Conservation (phyloP, 306 rosid genomes). For the Vigna radiata region DNA sequence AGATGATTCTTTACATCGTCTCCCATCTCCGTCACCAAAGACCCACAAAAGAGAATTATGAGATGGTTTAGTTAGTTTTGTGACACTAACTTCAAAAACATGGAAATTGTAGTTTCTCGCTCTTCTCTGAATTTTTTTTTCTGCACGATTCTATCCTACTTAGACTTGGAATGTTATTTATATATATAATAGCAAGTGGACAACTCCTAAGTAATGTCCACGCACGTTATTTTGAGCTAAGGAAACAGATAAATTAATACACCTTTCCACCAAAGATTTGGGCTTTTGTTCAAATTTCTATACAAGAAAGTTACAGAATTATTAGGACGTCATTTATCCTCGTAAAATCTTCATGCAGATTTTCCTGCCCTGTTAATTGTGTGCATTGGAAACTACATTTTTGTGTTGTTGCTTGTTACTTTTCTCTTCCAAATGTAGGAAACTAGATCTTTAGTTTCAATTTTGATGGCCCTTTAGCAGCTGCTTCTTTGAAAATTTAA, state of each 20-base stretch:
- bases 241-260: too few species aligned
- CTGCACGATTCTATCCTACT: too few species aligned
- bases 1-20: background rate
- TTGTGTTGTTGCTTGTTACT: background rate
- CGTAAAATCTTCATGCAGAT: background rate
- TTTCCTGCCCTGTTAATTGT: background rate
- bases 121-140: too few species aligned
- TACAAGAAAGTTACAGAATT: background rate
- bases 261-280: background rate
- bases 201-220: too few species aligned
- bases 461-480: background rate
- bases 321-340: background rate
- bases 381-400: background rate
- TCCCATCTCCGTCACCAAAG: background rate
- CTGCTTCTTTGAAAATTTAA: background rate
- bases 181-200: too few species aligned
- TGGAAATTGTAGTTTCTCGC: too few species aligned
- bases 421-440: background rate
- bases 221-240: too few species aligned
- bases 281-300: conserved; percentile 1
- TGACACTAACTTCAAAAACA: background rate
- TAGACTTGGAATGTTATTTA: too few species aligned
- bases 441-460: conserved; percentile 19
- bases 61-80: background rate
- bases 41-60: background rate